Conservation (phyloP, 192 early-diverging fungal species). For the Coemansia sp. region DNA sequence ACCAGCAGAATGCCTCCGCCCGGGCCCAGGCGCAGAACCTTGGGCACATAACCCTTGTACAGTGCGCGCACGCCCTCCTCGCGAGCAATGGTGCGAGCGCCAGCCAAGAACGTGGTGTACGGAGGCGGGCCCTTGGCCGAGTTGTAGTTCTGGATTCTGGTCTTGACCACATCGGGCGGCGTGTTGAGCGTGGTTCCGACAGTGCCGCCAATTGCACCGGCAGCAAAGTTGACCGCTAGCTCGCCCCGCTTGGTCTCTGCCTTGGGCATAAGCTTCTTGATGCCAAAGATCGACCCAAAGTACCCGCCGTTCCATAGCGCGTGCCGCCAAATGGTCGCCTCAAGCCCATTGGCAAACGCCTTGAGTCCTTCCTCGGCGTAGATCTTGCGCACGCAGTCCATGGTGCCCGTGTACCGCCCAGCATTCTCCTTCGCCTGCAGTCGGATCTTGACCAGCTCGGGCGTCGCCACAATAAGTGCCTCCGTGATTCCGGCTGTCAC, state of each 20-base stretch:
- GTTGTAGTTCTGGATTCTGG: slow-evolving; percentile 87
- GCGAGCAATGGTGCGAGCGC: slow-evolving; percentile 69
- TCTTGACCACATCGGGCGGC: slow-evolving; percentile 96
- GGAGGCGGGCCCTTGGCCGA: slow-evolving; percentile 65
- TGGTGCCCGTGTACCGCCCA: slow-evolving; percentile 79
- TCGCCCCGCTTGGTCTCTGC: slow-evolving; percentile 75
- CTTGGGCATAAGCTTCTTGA: slow-evolving; percentile 78
- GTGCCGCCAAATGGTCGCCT: slow-evolving; percentile 93
- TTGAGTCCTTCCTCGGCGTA: slow-evolving; percentile 74
- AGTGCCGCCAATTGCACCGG: slow-evolving; percentile 90
- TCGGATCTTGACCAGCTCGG: slow-evolving; percentile 94
- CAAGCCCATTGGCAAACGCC: slow-evolving; percentile 88
- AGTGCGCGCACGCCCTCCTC: slow-evolving; percentile 88
- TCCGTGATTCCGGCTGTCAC: slow-evolving; percentile 90
- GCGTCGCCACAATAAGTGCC: slow-evolving; percentile 84
- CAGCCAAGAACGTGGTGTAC: slow-evolving; percentile 88
- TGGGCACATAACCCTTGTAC: slow-evolving; percentile 95
- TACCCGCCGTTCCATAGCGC: slow-evolving; percentile 92
- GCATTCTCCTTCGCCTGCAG: slow-evolving; percentile 89
- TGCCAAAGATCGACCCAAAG: slow-evolving; percentile 67
- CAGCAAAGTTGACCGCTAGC: slow-evolving; percentile 82
- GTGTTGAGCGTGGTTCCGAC: slow-evolving; percentile 92
- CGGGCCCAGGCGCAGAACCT: slow-evolving; percentile 92
- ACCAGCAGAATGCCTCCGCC: slow-evolving; percentile 76
- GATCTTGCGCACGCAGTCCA: slow-evolving; percentile 80